These are phyloP conservation scores for Huiozyma naganishii DNA, from an alignment of 805 yeast genomes.

Conservation along the genomic window DNA sequence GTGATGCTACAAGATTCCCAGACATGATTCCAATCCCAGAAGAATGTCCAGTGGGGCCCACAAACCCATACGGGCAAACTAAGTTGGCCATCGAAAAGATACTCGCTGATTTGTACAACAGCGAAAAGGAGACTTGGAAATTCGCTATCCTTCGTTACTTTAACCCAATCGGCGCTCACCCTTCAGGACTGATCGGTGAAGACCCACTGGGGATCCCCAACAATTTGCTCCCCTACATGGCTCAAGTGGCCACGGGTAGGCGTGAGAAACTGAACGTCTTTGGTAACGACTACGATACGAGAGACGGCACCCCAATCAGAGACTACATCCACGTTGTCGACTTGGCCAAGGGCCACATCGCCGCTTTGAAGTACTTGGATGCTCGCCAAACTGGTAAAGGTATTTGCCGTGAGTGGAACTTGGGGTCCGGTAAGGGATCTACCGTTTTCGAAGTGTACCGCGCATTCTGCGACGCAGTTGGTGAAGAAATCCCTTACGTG, in stretches of 20 bases:
- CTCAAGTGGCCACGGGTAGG: conserved; percentile 69
- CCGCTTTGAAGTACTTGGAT: conserved; percentile 51
- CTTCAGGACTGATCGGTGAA: conserved; percentile 71
- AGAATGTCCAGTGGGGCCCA: conserved; percentile 61
- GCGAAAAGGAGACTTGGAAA: conserved; percentile 34
- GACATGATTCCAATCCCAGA: conserved; percentile 74
- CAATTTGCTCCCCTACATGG: conserved; percentile 62
- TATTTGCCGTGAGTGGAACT: conserved; percentile 66
- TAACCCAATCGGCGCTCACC: conserved; percentile 82
- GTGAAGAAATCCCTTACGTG: conserved; percentile 51
- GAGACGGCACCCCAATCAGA: conserved; percentile 73
- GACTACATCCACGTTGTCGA: conserved; percentile 78
- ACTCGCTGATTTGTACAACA: conserved; percentile 40
- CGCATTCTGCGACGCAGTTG: conserved; percentile 56
- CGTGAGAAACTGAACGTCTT: conserved; percentile 55
- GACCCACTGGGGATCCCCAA: conserved; percentile 73
- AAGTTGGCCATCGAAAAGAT: conserved; percentile 56
- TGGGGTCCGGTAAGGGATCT: conserved; percentile 74
- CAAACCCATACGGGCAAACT: conserved; percentile 70
- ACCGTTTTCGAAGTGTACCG: conserved; percentile 63
- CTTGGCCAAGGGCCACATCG: conserved; percentile 65
- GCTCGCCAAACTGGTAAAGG: conserved; percentile 30
- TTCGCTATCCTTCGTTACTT: conserved; percentile 64
- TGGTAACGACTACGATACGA: conserved; percentile 59
- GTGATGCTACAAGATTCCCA: conserved; percentile 64